Base-by-base conservation (phyloP, 2,329 filamentous ascomycete genomes). In the Scedosporium apiospermum region DNA sequence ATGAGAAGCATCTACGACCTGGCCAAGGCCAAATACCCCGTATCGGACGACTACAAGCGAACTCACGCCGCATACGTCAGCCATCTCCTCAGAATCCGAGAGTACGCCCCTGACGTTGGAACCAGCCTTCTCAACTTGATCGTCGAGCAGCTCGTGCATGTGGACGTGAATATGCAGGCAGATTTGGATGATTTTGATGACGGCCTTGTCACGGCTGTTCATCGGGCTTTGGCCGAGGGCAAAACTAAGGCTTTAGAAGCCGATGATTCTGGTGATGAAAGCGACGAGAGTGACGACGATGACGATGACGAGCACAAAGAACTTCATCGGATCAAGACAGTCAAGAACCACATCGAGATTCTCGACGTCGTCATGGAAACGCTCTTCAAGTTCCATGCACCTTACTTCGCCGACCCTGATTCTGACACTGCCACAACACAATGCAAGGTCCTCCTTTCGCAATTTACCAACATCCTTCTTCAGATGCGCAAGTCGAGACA, bases 151-250 rank as follows among this genome's bases (percentile, higher is more conserved):
- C 81, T 98, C 6, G 91, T 98, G 69, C 95, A 95, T 75, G 90
- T 98, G 64, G 95, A 99, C 71, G 91, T 96, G 1, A 90, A 97
- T 71, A 95, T 98, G 74, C 93, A 97, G 74, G 84, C 93, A 59
- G 93, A 98, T 69, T 79, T 98, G 69, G 92, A 98, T 65, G 93
- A 98, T 68, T 78, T 96, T 65, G 93, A 97, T 65, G 93, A 98
- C 66, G 90, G 96, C 62, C 81, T 91, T 9, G 89, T 91, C 62
- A 86, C 92, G 26, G 85, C 87, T 61, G 84, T 93, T 18, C 81
- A 90, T 60, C 80, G 81, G 71, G 83, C 74, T 18, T 66, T 78
- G 46, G 71, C 71, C 5, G 73, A 69, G 64, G 53, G 44, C 53
- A 41, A 57, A 26, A 23, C 38, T 16, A 44, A 42, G 6, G 53